A percentile compares a stretch with the other conserved stretches of the same genome.
These are phyloP conservation scores for Tuber microsphaerosporum DNA, from an alignment of 495 filamentous ascomycete species.

Conservation along the genomic window DNA sequence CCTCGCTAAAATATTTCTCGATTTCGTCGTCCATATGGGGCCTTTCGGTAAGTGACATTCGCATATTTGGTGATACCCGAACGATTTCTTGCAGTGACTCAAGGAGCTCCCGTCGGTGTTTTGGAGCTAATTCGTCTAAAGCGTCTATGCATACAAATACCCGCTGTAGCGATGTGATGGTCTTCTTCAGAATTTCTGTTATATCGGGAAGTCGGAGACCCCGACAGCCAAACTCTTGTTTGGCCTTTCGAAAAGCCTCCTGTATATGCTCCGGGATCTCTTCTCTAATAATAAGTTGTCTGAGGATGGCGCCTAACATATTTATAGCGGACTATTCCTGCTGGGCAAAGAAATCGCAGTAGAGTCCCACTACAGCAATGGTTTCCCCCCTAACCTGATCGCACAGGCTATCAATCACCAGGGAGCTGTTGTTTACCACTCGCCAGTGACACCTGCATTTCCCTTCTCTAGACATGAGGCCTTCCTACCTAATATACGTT, in stretches of 20 bases:
- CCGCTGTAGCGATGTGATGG: background rate
- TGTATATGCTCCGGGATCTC: no score
- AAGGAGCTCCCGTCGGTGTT: background rate
- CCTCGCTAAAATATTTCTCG: background rate
- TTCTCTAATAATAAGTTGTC: no score
- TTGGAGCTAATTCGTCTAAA: background rate
- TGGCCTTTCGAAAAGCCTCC: no score
- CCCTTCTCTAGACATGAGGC: background rate
- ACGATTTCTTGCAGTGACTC: no score
- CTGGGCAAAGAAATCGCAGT: background rate
- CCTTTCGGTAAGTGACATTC: no score
- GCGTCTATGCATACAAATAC: background rate
- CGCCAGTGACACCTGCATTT: background rate
- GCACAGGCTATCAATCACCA: background rate
- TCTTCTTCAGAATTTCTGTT: background rate
- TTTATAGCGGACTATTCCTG: background rate
- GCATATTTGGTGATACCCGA: no score
- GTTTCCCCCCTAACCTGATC: background rate
- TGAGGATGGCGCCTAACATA: no score
- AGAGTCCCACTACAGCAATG: background rate
- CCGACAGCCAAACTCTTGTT: no score
- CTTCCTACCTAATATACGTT: background rate
- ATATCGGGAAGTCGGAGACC: no score
- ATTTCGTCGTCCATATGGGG: background rate
- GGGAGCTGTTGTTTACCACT: background rate